A percentile compares a stretch with the other conserved stretches of the same genome.
Evolutionary conservation across 2,329 filamentous ascomycete genomes (phyloP).

Genomic region (Curvularia lunata): DNA sequence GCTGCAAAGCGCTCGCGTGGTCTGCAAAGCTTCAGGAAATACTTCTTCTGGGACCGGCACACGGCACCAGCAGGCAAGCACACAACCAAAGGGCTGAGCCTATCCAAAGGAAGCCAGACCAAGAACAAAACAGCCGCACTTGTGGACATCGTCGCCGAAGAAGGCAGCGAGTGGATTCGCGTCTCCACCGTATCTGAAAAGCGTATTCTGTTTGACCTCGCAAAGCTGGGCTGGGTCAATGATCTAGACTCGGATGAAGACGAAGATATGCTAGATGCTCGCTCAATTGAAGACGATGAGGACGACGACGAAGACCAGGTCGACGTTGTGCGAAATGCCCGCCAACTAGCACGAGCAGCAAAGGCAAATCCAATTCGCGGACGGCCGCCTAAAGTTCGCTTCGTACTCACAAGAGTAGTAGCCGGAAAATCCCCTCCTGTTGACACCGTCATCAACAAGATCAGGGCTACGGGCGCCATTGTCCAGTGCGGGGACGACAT

Average conservation of each 20-base stretch:
- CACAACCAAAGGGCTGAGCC: conserved; percentile 34
- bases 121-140: conserved; percentile 59
- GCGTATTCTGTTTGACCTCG: conserved; percentile 70
- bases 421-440: conserved; percentile 60
- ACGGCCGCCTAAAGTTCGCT: conserved; percentile 63
- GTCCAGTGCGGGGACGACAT: conserved; percentile 42
- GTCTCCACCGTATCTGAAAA: conserved; percentile 70
- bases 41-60: conserved; percentile 43
- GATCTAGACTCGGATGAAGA: conserved; percentile 54
- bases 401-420: conserved; percentile 67
- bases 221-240: conserved; percentile 68
- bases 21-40: conserved; percentile 60
- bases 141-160: conserved; percentile 69
- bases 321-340: conserved; percentile 66
- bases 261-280: conserved; percentile 45
- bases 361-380: conserved; percentile 64
- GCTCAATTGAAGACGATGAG: conserved; percentile 33
- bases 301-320: conserved; percentile 61
- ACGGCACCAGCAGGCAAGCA: conserved; percentile 26
- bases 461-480: conserved; percentile 58
- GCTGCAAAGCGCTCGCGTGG: conserved; percentile 64
- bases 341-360: conserved; percentile 64
- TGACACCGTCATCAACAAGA: conserved; percentile 62
- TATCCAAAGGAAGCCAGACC: conserved; percentile 44
- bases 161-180: conserved; percentile 71